These are phyloP conservation scores for Leccinum disarticulatum DNA, from an alignment of 768 basidiomycete species.

Conservation along the genomic window DNA sequence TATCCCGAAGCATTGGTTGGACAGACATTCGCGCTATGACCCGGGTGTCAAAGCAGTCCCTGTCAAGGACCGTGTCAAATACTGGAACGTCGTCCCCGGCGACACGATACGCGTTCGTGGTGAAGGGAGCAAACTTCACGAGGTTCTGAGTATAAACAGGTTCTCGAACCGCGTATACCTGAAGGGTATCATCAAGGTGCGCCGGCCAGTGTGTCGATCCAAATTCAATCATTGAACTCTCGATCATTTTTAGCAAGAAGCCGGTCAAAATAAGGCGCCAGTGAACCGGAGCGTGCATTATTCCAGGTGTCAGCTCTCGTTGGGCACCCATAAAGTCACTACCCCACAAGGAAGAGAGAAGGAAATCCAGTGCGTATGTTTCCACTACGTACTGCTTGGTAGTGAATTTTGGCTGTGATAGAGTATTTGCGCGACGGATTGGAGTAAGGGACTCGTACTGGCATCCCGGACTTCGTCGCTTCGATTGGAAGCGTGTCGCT, in stretches of 20 bases:
- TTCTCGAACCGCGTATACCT: slow-evolving; percentile 67
- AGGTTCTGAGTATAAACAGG: slow-evolving; percentile 73
- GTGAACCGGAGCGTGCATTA: slow-evolving; percentile 56
- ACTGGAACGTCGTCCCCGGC: slow-evolving; percentile 87
- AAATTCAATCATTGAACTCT: neutral
- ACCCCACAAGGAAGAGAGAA: slow-evolving; percentile 34
- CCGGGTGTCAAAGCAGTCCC: slow-evolving; percentile 51
- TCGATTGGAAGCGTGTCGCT: slow-evolving; percentile 73
- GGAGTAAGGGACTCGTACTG: slow-evolving; percentile 61
- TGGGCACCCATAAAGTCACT: slow-evolving; percentile 54
- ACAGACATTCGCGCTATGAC: slow-evolving; percentile 45
- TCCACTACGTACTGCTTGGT: neutral
- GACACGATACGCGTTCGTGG: slow-evolving; percentile 74
- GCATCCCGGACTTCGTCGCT: slow-evolving; percentile 54
- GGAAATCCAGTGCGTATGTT: slow-evolving; percentile 45
- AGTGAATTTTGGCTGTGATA: slow-evolving; percentile 29
- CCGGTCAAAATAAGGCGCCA: slow-evolving; percentile 22
- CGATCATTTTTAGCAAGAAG: slow-evolving; percentile 18
- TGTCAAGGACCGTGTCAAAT: slow-evolving; percentile 70
- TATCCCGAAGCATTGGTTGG: slow-evolving; percentile 55
- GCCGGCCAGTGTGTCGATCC: slow-evolving; percentile 7
- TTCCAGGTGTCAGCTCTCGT: slow-evolving; percentile 74
- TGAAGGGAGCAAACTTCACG: slow-evolving; percentile 59
- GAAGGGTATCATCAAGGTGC: slow-evolving; percentile 40
- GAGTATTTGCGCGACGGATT: slow-evolving; percentile 77